Evolutionary conservation across 192 early-diverging fungal species (phyloP).

Genomic region (Haplosporangium gracile): DNA sequence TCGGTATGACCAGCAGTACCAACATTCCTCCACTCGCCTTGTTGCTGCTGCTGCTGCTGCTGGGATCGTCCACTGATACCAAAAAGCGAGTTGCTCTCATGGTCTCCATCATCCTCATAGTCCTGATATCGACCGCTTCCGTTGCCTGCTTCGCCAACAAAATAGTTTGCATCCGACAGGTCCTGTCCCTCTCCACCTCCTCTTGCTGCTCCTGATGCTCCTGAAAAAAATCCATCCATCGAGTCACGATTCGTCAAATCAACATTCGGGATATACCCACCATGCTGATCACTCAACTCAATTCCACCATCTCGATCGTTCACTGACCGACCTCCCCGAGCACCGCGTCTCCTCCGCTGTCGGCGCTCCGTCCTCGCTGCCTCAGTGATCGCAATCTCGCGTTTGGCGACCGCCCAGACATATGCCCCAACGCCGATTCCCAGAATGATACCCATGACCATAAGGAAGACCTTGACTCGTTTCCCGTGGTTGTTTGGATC

Average conservation of each 20-base stretch:
- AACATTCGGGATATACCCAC: constrained; percentile 8
- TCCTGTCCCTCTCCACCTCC: not conserved
- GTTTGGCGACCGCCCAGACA: constrained; percentile 61
- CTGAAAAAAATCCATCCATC: not conserved
- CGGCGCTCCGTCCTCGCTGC: constrained; percentile 28
- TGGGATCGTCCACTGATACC: not conserved
- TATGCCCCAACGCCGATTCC: constrained; percentile 64
- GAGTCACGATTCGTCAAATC: constrained; percentile 13
- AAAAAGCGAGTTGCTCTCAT: constrained; percentile 42
- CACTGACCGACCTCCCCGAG: not conserved
- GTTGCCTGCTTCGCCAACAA: not conserved
- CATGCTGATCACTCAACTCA: constrained; percentile 19
- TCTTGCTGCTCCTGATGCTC: not conserved
- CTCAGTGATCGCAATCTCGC: constrained; percentile 46
- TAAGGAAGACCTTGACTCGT: constrained; percentile 29
- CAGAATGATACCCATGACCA: constrained; percentile 43
- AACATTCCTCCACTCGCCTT: constrained; percentile 29
- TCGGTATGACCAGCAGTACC: constrained; percentile 5
- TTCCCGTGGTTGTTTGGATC: constrained; percentile 24
- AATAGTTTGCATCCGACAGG: not conserved
- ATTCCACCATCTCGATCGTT: not conserved
- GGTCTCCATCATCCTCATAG: constrained; percentile 49
- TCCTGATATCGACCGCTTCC: constrained; percentile 10
- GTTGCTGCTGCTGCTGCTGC: not conserved
- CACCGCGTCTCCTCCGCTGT: constrained; percentile 20